A percentile compares a stretch with the other conserved stretches of the same genome.
Evolutionary conservation across 169 alveolate species (phyloP).

Genomic region (Plasmodium malariae): DNA sequence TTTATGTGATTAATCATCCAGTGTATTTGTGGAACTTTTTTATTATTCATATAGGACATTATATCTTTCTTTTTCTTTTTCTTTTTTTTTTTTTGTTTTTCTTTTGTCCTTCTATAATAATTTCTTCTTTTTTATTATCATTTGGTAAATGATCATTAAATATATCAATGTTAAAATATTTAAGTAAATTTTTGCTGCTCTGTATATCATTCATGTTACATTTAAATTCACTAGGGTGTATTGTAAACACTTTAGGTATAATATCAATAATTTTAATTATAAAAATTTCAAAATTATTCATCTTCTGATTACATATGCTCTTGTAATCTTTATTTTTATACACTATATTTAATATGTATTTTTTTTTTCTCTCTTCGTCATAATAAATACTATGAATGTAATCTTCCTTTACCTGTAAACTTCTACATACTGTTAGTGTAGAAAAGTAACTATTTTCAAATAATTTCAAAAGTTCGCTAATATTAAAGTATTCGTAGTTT

Average conservation of each 20-base stretch:
- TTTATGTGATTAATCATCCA: constrained; percentile 75
- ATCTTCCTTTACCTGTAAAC: constrained; percentile 18
- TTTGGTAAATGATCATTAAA: background rate
- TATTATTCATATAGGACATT: constrained; percentile 54
- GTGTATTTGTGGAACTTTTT: constrained; percentile 67
- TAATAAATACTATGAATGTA: constrained; percentile 29
- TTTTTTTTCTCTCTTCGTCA: constrained; percentile 9
- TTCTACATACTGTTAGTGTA: constrained; percentile 54
- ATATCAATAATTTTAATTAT: constrained; percentile 67
- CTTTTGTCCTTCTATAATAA: background rate
- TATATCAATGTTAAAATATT: background rate
- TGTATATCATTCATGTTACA: background rate
- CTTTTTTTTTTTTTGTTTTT: constrained; percentile 19
- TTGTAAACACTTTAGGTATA: constrained; percentile 62
- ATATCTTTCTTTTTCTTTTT: constrained; percentile 71
- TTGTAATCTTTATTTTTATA: constrained; percentile 58
- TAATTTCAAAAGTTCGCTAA: constrained; percentile 49
- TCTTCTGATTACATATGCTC: constrained; percentile 65
- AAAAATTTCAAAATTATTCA: constrained; percentile 75
- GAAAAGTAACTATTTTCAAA: constrained; percentile 44
- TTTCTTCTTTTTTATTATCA: no score
- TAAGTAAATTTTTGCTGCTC: background rate
- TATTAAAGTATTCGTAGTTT: constrained; percentile 65
- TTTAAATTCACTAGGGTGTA: constrained; percentile 41
- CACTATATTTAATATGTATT: constrained; percentile 34